Evolutionary conservation across 192 early-diverging fungal genomes (phyloP).

Genomic region (Coemansia furcata): DNA sequence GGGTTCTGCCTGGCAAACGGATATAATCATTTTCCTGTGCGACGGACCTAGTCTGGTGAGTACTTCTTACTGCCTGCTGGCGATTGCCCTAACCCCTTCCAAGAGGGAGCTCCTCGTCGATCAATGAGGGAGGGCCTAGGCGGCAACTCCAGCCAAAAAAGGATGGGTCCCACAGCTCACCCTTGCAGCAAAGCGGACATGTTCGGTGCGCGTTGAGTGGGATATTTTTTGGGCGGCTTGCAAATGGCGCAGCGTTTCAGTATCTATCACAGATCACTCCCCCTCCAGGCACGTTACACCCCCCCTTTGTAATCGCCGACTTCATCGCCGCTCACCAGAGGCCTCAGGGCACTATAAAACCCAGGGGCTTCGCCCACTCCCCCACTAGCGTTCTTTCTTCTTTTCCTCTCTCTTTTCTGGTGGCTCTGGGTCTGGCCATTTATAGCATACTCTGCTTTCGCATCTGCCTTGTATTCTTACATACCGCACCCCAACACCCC

Average conservation of each 20-base stretch:
- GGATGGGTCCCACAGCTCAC: neutral
- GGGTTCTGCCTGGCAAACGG: neutral
- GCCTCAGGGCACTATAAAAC: neutral
- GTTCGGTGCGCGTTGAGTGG: neutral
- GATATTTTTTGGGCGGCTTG: neutral
- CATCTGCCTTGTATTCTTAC: neutral
- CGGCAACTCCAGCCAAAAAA: neutral
- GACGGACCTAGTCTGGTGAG: neutral
- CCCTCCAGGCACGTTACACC: neutral
- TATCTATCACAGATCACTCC: neutral
- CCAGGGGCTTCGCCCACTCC: neutral
- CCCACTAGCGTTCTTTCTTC: neutral
- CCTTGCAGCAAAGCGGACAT: neutral
- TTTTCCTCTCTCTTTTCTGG: neutral
- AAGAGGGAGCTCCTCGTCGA: neutral
- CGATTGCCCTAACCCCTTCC: neutral
- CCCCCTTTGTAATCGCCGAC: neutral
- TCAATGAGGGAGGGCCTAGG: neutral
- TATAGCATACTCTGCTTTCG: neutral
- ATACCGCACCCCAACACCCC: neutral
- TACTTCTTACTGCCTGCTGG: neutral
- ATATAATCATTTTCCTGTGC: neutral
- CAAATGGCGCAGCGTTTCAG: neutral
- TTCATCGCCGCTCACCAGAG: neutral
- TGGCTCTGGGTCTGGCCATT: neutral